Percentiles rank a stretch among this genome's conserved stretches.
phyloP scores from a whole-genome alignment of 1,139 yeast species.

The Hansenula anomala region DNA sequence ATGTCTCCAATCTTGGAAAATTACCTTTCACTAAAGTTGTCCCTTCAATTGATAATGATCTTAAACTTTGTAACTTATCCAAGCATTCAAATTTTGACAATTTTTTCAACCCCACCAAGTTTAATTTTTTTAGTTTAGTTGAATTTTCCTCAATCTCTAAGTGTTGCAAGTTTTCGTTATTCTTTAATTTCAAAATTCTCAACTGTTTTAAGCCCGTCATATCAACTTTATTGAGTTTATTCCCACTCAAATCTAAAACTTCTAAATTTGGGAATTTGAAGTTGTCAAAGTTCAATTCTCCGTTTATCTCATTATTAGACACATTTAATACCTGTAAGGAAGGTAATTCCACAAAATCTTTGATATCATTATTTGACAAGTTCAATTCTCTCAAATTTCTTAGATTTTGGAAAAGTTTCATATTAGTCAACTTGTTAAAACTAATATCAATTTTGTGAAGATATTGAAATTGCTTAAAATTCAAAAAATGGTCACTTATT shows the following conservation, averaged over 20 bases:
- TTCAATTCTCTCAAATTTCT: conserved; percentile 12
- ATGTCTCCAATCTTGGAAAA: conserved; percentile 8
- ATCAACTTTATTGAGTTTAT: conserved; percentile 9
- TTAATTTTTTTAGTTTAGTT: conserved; percentile 7
- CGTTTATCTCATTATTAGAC: conserved; percentile 13
- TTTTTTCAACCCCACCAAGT: conserved; percentile 3
- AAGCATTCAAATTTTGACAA: conserved; percentile 3
- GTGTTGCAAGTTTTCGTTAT: conserved; percentile 5
- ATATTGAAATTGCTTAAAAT: conserved; percentile 9
- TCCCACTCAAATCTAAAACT: conserved; percentile 10
- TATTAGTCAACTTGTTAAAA: conserved; percentile 13
- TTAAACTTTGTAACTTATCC: conserved; percentile 1
- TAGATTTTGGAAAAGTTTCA: conserved; percentile 13
- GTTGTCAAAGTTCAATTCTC: conserved; percentile 8
- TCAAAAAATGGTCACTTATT: conserved; percentile 23
- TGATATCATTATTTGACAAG: conserved; percentile 14
- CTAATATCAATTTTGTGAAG: conserved; percentile 16
- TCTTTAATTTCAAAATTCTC: conserved; percentile 6
- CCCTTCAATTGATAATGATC: conserved; percentile 8
- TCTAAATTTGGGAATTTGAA: conserved; percentile 8
- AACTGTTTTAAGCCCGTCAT: conserved; percentile 1
- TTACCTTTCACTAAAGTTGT: conserved; percentile 4
- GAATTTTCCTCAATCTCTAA: conserved; percentile 1
- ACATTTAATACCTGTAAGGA: conserved; percentile 13
- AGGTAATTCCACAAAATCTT: conserved; percentile 11